A percentile compares a stretch with the other conserved stretches of the same genome.
Conservation (phyloP, 2,329 filamentous ascomycete genomes). For the Xylogone sp. region DNA sequence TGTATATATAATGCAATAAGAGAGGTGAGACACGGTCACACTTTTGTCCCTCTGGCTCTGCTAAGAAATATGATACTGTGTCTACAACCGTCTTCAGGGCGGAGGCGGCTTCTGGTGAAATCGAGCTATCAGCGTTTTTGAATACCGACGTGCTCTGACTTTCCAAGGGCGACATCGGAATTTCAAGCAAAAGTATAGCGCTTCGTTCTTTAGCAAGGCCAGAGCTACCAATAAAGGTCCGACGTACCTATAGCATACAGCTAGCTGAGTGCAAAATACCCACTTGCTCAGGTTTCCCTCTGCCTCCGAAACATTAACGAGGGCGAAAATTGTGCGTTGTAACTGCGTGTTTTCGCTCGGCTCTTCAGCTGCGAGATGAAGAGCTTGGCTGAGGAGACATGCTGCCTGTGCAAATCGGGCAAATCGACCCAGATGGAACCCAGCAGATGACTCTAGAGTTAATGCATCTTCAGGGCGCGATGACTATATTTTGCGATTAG, state of each 20-base stretch:
- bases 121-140: too few species aligned
- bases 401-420: slow-evolving; percentile 8
- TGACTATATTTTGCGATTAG: neutral
- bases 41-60: too few species aligned
- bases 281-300: slow-evolving; percentile 1
- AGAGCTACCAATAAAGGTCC: too few species aligned
- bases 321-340: slow-evolving; percentile 3
- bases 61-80: too few species aligned
- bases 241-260: slow-evolving; percentile 6
- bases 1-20: too few species aligned
- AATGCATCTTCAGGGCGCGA: neutral
- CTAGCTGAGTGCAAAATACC: slow-evolving; percentile 5
- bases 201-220: too few species aligned
- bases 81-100: too few species aligned
- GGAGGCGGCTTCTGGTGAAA: too few species aligned
- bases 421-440: slow-evolving; percentile 7
- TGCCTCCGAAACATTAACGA: neutral
- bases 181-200: too few species aligned
- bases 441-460: neutral
- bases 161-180: too few species aligned
- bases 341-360: slow-evolving; percentile 5
- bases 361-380: neutral
- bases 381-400: slow-evolving; percentile 4
- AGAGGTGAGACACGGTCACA: too few species aligned
- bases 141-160: too few species aligned